phyloP scores from a whole-genome alignment of 495 filamentous ascomycete species.

The Corynascus novoguineensis region DNA sequence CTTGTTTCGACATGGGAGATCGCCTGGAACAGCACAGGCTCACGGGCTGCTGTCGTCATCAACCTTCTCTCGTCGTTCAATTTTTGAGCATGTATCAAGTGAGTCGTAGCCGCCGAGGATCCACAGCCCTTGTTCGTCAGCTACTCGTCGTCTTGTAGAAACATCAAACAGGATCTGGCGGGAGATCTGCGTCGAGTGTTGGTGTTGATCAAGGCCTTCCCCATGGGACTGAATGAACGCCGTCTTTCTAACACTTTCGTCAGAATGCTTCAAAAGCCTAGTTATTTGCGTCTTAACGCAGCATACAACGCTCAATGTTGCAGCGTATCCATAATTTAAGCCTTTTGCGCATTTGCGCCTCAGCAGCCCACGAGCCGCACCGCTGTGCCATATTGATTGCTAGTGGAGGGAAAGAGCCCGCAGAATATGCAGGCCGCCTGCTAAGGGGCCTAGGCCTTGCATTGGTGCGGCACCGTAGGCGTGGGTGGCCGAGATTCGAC shows the following conservation, averaged over 20 bases:
- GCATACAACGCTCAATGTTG: background rate
- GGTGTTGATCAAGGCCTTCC: background rate
- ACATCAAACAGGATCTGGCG: background rate
- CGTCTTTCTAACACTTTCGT: too few relatives aligned
- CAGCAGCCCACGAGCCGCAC: background rate
- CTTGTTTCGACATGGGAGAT: slow-evolving; percentile 5
- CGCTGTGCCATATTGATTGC: slow-evolving; percentile 5
- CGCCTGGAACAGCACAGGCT: background rate
- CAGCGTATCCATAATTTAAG: background rate
- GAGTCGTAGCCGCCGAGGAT: background rate
- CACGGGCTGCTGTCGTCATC: background rate
- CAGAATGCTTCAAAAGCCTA: too few relatives aligned
- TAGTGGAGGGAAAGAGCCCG: background rate
- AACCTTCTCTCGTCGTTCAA: background rate
- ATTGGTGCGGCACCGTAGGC: too few relatives aligned
- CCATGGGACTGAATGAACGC: too few relatives aligned
- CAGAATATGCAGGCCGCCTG: background rate
- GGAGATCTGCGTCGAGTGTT: slow-evolving; percentile 9
- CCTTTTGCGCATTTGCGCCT: background rate
- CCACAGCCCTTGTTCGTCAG: slow-evolving; percentile 1
- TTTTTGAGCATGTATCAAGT: too few relatives aligned
- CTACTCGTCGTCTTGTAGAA: background rate
- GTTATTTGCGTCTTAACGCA: too few relatives aligned
- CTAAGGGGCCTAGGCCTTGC: background rate
- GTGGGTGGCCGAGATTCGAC: too few relatives aligned